Percentiles rank a stretch among this genome's conserved stretches.
phyloP scores from a whole-genome alignment of 768 basidiomycete species.

The Lentinus brumalis region DNA sequence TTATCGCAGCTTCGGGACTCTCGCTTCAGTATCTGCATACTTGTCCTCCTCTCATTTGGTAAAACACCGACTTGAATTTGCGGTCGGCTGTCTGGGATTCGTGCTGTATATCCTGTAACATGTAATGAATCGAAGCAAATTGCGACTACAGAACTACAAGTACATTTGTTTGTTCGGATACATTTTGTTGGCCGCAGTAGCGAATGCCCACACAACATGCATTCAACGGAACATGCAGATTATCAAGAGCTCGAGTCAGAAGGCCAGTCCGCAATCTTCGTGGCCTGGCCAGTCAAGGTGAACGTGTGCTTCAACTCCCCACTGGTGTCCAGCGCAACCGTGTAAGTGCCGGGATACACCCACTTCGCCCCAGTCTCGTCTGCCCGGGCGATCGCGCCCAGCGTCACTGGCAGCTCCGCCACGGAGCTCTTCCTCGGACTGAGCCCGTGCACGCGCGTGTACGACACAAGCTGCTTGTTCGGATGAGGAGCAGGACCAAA shows the following conservation, averaged over 20 bases:
- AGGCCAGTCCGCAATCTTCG: slow-evolving; percentile 45
- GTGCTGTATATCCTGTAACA: neutral
- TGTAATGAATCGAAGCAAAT: neutral
- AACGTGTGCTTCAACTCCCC: slow-evolving; percentile 43
- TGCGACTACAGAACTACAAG: neutral
- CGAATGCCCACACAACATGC: too few species aligned
- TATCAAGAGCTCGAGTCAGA: neutral
- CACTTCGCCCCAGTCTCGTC: slow-evolving; percentile 48
- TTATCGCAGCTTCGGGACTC: too few species aligned
- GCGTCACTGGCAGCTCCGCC: slow-evolving; percentile 44
- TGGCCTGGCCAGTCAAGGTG: slow-evolving; percentile 42
- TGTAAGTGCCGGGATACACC: slow-evolving; percentile 49
- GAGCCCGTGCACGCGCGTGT: slow-evolving; percentile 43
- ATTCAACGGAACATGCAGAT: too few species aligned
- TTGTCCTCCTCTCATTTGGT: too few species aligned
- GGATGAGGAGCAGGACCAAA: slow-evolving; percentile 53
- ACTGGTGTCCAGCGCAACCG: slow-evolving; percentile 44
- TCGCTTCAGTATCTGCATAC: too few species aligned
- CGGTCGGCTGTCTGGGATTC: too few species aligned
- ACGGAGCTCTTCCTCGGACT: slow-evolving; percentile 30
- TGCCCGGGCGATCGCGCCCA: slow-evolving; percentile 51
- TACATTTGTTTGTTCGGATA: neutral
- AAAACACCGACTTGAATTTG: too few species aligned
- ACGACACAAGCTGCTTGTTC: slow-evolving; percentile 53
- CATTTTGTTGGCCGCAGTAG: too few species aligned